phyloP scores from a whole-genome alignment of 345 rosid species.

The Abelmoschus esculentus region DNA sequence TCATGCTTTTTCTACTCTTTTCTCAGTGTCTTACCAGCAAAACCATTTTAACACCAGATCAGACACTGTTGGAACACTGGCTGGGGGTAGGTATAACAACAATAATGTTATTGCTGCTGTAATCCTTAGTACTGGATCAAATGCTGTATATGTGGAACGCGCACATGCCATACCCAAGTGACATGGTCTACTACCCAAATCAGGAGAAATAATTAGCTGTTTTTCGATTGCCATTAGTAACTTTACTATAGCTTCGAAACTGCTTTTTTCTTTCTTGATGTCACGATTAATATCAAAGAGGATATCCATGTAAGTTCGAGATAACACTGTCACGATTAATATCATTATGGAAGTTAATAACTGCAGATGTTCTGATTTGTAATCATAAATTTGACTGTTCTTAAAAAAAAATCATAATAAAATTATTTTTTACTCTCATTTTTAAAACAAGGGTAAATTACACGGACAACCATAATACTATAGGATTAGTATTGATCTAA shows the following conservation, averaged over 20 bases:
- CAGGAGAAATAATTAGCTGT: slow-evolving; percentile 87
- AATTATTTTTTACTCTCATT: too few species aligned
- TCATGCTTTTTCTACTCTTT: background rate
- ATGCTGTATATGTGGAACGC: slow-evolving; percentile 95
- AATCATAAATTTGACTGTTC: too few species aligned
- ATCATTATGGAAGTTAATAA: too few species aligned
- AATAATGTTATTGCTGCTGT: slow-evolving; percentile 80
- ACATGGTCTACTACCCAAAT: slow-evolving; percentile 74
- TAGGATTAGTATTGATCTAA: too few species aligned
- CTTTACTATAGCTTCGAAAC: background rate
- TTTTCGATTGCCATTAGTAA: background rate
- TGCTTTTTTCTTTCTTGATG: too few species aligned
- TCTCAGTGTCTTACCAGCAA: background rate
- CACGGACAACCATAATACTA: too few species aligned
- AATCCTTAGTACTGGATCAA: slow-evolving; percentile 90
- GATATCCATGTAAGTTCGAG: too few species aligned
- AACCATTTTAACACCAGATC: slow-evolving; percentile 39
- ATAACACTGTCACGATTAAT: too few species aligned
- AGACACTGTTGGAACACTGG: slow-evolving; percentile 95
- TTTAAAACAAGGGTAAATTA: too few species aligned
- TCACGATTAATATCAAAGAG: too few species aligned
- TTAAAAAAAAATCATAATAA: too few species aligned
- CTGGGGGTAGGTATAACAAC: slow-evolving; percentile 74
- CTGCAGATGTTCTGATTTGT: too few species aligned
- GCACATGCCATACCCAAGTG: slow-evolving; percentile 89